Conservation (phyloP, 2,329 filamentous ascomycete species). For the Dothideomycetidae sp. region DNA sequence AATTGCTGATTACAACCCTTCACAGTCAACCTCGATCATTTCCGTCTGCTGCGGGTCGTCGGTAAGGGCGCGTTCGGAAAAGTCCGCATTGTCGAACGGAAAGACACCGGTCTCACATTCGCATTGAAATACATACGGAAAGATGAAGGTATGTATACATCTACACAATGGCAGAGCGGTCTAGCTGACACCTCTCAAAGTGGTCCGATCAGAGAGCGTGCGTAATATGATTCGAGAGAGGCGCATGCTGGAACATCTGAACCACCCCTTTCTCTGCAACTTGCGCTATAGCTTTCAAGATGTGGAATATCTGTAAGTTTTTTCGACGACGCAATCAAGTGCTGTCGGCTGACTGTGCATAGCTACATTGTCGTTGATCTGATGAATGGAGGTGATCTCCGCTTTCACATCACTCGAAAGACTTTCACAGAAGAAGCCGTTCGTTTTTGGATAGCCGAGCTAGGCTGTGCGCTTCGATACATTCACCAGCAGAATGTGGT, state of each 20-base stretch:
- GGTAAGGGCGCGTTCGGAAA: constrained; percentile 98
- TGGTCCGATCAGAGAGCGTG: constrained; percentile 93
- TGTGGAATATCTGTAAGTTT: constrained; percentile 84
- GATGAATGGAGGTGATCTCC: constrained; percentile 92
- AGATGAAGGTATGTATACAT: constrained; percentile 64
- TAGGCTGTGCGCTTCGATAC: constrained; percentile 81
- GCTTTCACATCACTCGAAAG: constrained; percentile 96
- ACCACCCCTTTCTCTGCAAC: constrained; percentile 96
- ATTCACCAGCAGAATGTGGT: constrained; percentile 78
- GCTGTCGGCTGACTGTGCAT: constrained; percentile 8
- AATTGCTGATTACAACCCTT: too few species aligned
- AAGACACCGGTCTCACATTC: constrained; percentile 87
- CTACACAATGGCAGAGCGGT: constrained; percentile 10
- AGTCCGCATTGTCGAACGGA: constrained; percentile 94
- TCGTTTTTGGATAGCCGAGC: constrained; percentile 89
- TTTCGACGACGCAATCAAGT: not conserved
- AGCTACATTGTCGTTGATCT: constrained; percentile 90
- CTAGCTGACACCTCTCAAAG: constrained; percentile 34
- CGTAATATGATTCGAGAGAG: constrained; percentile 96
- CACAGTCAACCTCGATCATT: constrained; percentile 90
- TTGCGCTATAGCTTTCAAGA: constrained; percentile 98
- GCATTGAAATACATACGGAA: constrained; percentile 97
- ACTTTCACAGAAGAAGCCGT: constrained; percentile 96
- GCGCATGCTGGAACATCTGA: constrained; percentile 94
- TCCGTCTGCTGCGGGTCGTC: constrained; percentile 85